Base-by-base conservation (phyloP, 352 stramenopile species). In the Stephanocyclus meneghinianus region DNA sequence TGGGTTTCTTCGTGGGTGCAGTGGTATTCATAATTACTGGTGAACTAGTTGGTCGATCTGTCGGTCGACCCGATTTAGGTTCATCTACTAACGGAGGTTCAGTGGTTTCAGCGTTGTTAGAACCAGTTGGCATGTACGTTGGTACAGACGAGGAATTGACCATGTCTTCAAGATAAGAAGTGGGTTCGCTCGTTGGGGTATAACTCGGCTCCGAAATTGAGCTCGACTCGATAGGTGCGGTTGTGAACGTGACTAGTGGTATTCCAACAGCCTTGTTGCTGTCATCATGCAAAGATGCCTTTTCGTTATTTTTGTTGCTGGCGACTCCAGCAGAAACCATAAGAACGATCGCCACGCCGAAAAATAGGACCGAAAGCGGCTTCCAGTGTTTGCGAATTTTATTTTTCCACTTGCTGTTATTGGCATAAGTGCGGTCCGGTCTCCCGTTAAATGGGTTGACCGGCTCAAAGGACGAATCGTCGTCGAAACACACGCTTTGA, bases 381-480 rank as follows among this genome's bases (percentile, higher is more conserved):
- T 78, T 80, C 72, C 78, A 76, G 15, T 85, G 42, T 53, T 81
- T 59, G 26, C 42, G 59, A 2, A 81, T 32, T 26, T 77, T 64
- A 32, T 32, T 50, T 56, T 71, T 10, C 78, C 48, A 42, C 40
- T 51, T 66, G 26, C 32, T 61, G 29, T 72, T 71, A n/a, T 60
- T 55, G 13, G 13, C 32, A 16, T 45, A 48, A 40, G n/a, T 47
- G 42, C 16, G 16, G 16, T 65, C 56, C 7, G 15, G 13, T 47
- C 51, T 37, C 26, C 10, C 35, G 51, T 71, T 72, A 51, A 85
- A 85, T 18, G 78, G 78, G 48, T 80, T 74, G 2, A 85, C 47
- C 6, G 78, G 78, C 40, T 51, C 72, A 53, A 85, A 85, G 7
- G 66, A 78, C 26, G 65, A 69, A 71, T 85, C 78, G 26, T 85